phyloP scores from a whole-genome alignment of 306 rosid species.

The Herpetospermum pedunculosum region DNA sequence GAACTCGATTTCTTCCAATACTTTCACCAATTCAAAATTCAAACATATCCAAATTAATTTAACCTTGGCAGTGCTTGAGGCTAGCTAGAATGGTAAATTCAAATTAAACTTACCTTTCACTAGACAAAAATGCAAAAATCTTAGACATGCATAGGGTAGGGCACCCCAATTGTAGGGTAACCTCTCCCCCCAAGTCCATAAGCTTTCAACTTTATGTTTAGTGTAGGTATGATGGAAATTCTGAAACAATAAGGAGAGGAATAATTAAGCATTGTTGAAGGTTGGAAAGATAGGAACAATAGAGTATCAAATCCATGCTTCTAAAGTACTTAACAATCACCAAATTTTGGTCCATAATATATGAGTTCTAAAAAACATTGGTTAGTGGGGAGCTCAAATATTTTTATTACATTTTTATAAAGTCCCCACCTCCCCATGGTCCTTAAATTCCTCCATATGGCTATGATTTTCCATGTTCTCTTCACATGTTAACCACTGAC shows the following conservation, averaged over 20 bases:
- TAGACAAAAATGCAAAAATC: neutral
- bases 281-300: constrained; percentile 32
- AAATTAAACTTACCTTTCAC: neutral
- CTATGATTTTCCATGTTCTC: constrained; percentile 3
- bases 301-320: constrained; percentile 68
- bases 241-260: constrained; percentile 9
- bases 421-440: constrained; percentile 8
- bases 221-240: neutral
- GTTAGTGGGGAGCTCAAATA: neutral
- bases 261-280: constrained; percentile 9
- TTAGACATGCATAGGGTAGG: neutral
- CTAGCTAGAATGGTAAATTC: neutral
- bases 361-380: constrained; percentile 29
- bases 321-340: constrained; percentile 28
- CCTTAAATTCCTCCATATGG: constrained; percentile 9
- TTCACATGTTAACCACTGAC: constrained; percentile 10
- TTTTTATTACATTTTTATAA: neutral
- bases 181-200: neutral
- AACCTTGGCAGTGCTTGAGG: too few species aligned
- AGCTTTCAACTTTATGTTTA: neutral
- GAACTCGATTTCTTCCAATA: too few species aligned
- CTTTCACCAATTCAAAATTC: too few species aligned
- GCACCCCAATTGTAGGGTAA: neutral
- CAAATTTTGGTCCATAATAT: constrained; percentile 16
- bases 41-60: too few species aligned